Conservation (phyloP, 805 yeast genomes). For the Brettanomyces bruxellensis region DNA sequence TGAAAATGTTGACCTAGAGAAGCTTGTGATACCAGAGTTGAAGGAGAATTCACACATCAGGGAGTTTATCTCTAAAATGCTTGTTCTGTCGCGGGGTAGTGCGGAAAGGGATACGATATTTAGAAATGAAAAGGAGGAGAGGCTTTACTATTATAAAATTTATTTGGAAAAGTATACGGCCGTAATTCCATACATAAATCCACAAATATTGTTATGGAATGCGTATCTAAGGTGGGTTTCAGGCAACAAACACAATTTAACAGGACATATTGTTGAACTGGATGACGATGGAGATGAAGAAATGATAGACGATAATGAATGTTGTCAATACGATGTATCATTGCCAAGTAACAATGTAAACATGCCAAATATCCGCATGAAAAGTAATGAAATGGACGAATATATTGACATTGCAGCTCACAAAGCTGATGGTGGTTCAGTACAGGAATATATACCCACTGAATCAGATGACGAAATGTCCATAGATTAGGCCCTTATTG, state of each 20-base stretch:
- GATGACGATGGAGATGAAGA: constrained; percentile 5
- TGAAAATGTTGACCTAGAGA: constrained; percentile 4
- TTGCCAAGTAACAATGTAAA: no score
- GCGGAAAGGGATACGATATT: no score
- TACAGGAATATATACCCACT: no score
- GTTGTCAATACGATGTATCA: no score
- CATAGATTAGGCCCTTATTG: not conserved
- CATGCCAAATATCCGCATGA: no score
- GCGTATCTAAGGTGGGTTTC: constrained; percentile 6
- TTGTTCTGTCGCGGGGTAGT: not conserved
- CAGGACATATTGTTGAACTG: not conserved
- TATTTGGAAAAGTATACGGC: constrained; percentile 12
- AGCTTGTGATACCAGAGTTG: constrained; percentile 6
- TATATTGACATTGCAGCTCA: no score
- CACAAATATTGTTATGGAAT: constrained; percentile 9
- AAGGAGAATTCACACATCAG: not conserved
- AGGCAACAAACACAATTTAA: not conserved
- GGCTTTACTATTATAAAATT: constrained; percentile 9
- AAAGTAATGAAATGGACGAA: no score
- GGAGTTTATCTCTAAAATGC: constrained; percentile 1
- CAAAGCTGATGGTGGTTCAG: no score
- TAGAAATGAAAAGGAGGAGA: not conserved
- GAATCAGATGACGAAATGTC: constrained; percentile 1
- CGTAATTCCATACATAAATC: constrained; percentile 11
- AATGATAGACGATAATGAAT: constrained; percentile 2